phyloP scores from a whole-genome alignment of 1,139 yeast genomes.

The Pichia sp. region DNA sequence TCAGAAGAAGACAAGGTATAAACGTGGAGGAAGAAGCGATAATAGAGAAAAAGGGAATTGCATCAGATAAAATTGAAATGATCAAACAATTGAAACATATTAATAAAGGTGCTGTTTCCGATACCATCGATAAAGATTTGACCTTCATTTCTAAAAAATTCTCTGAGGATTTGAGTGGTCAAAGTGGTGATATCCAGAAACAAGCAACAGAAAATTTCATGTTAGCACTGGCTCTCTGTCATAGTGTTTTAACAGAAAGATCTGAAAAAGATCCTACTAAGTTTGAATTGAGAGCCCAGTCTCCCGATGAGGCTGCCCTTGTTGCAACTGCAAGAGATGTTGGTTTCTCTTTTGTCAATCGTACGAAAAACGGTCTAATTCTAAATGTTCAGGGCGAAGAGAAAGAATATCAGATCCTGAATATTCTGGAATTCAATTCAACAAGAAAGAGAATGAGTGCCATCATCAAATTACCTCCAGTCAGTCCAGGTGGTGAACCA shows the following conservation, averaged over 20 bases:
- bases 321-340: constrained; percentile 91
- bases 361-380: constrained; percentile 67
- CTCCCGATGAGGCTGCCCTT: constrained; percentile 98
- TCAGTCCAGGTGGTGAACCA: constrained; percentile 41
- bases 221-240: constrained; percentile 86
- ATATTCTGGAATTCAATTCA: constrained; percentile 81
- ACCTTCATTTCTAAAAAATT: constrained; percentile 76
- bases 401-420: constrained; percentile 67
- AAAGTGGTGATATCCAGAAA: constrained; percentile 53
- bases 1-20: constrained; percentile 81
- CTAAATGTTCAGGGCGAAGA: constrained; percentile 72
- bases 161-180: constrained; percentile 50
- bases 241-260: constrained; percentile 81
- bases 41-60: constrained; percentile 59
- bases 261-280: constrained; percentile 53
- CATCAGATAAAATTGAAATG: constrained; percentile 64
- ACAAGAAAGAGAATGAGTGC: constrained; percentile 97
- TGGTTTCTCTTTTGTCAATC: constrained; percentile 75
- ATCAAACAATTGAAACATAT: constrained; percentile 45
- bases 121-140: constrained; percentile 42
- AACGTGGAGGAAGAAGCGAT: constrained; percentile 68
- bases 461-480: constrained; percentile 58
- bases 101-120: constrained; percentile 29
- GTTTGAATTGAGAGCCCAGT: constrained; percentile 78
- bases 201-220: constrained; percentile 69